Evolutionary conservation across 257 asterid species (phyloP).

Genomic region (Nemophila menziesii): DNA sequence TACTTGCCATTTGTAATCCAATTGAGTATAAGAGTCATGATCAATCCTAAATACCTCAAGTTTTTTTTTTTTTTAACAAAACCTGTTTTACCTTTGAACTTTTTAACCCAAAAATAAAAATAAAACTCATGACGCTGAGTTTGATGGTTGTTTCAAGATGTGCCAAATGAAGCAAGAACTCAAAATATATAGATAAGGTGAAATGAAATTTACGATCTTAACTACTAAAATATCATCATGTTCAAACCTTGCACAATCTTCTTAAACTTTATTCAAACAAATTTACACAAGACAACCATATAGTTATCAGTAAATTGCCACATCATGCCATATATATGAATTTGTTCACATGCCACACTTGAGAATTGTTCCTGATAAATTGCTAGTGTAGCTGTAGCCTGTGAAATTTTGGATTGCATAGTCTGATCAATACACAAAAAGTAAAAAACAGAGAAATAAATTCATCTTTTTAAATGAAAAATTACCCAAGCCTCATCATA

Average conservation of each 20-base stretch:
- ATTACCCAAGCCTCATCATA: conserved; percentile 18
- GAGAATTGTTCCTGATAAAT: conserved; percentile 2
- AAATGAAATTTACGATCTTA: not conserved
- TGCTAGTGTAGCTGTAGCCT: conserved; percentile 15
- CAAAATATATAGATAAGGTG: not conserved
- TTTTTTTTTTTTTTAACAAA: not conserved
- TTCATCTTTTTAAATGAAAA: not conserved
- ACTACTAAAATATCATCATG: not conserved
- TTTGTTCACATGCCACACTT: not conserved
- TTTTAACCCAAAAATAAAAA: too few relatives aligned
- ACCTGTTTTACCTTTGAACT: not conserved
- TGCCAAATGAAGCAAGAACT: not conserved
- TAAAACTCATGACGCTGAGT: not conserved
- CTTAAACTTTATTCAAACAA: not conserved
- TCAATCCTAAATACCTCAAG: not conserved
- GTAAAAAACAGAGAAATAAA: not conserved
- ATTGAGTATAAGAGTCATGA: not conserved
- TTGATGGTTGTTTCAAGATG: not conserved
- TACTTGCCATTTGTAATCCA: not conserved
- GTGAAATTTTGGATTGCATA: not conserved
- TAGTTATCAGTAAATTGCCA: conserved; percentile 3
- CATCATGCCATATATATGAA: not conserved
- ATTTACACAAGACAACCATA: conserved; percentile 1
- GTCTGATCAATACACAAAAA: not conserved
- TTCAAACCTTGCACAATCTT: conserved; percentile 1